Conservation (phyloP, 108 stramenopile genomes). For the Cyclotella cryptica region DNA sequence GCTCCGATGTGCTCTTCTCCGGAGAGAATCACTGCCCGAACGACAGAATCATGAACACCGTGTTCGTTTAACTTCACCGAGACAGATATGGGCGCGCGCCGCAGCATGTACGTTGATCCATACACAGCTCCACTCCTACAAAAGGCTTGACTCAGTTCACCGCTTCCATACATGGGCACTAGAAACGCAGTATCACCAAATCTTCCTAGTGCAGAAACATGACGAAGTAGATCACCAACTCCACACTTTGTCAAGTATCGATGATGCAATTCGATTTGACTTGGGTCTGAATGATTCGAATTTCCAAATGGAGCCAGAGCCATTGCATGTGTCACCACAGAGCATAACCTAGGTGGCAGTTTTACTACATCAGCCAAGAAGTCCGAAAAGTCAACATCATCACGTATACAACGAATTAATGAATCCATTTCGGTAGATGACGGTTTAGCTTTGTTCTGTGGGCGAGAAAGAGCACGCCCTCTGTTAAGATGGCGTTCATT, state of each 20-base stretch:
- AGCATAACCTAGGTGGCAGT: slow-evolving; percentile 60
- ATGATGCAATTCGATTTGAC: not conserved
- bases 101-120: slow-evolving; percentile 84
- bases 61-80: slow-evolving; percentile 16
- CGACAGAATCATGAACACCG: not conserved
- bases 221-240: slow-evolving; percentile 65
- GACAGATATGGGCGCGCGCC: slow-evolving; percentile 54
- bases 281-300: not conserved
- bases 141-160: slow-evolving; percentile 85
- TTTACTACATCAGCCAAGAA: slow-evolving; percentile 63
- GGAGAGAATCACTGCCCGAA: slow-evolving; percentile 27
- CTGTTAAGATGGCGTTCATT: slow-evolving; percentile 90
- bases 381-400: slow-evolving; percentile 62
- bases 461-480: slow-evolving; percentile 87
- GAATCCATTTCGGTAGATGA: slow-evolving; percentile 59
- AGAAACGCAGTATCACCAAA: slow-evolving; percentile 86
- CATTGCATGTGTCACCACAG: slow-evolving; percentile 72
- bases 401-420: slow-evolving; percentile 60
- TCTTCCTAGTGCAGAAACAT: slow-evolving; percentile 74
- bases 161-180: slow-evolving; percentile 80
- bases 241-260: slow-evolving; percentile 55
- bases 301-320: slow-evolving; percentile 59
- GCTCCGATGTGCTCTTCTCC: slow-evolving; percentile 38
- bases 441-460: slow-evolving; percentile 90
- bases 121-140: slow-evolving; percentile 87